Percentiles rank a stretch among this genome's conserved stretches.
Conservation (phyloP, 345 rosid species). For the Hibiscus syriacus region DNA sequence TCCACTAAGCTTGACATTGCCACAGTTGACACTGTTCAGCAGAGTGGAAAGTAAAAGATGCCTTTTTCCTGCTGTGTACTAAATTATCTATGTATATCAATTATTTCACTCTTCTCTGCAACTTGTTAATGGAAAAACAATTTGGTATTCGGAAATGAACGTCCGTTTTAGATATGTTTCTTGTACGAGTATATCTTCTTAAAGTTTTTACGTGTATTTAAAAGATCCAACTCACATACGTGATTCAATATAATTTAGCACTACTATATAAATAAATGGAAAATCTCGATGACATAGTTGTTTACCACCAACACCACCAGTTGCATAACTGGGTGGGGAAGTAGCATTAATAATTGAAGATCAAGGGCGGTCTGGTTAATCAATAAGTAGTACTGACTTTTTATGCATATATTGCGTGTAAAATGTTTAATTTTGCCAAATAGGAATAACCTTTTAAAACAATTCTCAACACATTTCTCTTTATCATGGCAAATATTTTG, state of each 20-base stretch:
- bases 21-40: neutral
- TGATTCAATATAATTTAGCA: neutral
- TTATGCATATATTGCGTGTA: neutral
- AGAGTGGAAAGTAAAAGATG: conserved; percentile 5
- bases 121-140: neutral
- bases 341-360: neutral
- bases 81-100: neutral
- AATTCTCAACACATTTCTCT: neutral
- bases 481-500: neutral
- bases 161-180: neutral
- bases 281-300: neutral
- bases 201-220: neutral
- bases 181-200: neutral
- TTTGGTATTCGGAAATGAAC: neutral
- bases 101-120: neutral
- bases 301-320: conserved; percentile 9
- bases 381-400: neutral
- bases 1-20: neutral
- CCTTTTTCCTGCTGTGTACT: neutral
- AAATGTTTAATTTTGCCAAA: neutral
- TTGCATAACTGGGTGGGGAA: conserved; percentile 3
- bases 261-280: neutral
- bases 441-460: neutral
- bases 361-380: neutral
- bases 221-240: too few species aligned